Evolutionary conservation across 176 grass and related monocot genomes (phyloP), one percentile per base, ranked within the genome.

Genomic region (Otatea glauca): DNA sequence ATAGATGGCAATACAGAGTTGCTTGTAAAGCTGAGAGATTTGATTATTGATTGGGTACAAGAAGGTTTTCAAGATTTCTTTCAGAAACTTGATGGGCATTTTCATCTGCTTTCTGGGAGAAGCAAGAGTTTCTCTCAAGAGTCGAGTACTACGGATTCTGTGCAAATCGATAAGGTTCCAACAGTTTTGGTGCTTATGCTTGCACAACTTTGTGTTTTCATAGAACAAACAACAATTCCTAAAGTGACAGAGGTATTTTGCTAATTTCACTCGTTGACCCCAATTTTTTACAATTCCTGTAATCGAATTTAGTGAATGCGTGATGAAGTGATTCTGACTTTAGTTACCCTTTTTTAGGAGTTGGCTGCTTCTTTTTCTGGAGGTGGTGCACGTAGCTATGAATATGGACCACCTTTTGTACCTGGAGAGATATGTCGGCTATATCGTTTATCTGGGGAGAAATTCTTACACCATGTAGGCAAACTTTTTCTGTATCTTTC

Each of bases 11-110:
- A 99, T 64, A 75, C 86, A 66, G 97, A 91, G 66, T 91, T 99
- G 81, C 88, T 99, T 84, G 77, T 88, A 68, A 94, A 96, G 77
- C 68, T 99, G 65, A 92, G 84, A 84, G 93, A 96, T 81, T 85
- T 99, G 70, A 91, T 99, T 88, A 92, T 93, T 84, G 97, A 96
- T 83, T 99, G 97, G 97, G 90, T 96, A 77, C 97, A 99, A 99
- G 97, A 99, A 92, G 97, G 97, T 88, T 99, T 94, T 78, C 97
- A 96, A 92, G 90, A 92, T 24, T 99, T 99, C 72, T 99, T 99
- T 89, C 81, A 94, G 80, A 92, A 96, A 82, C 91, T 99, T 17
- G 85, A 99, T 78, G 78, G 45, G 7, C 90, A 94, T 91, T 99
- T 96, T 90, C 86, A 94, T 86, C 35, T 87, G 66, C 93, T 99